Percentiles rank a stretch among this genome's conserved stretches.
phyloP scores from a whole-genome alignment of 2,329 filamentous ascomycete genomes.

The Dichotomopilus funicola region DNA sequence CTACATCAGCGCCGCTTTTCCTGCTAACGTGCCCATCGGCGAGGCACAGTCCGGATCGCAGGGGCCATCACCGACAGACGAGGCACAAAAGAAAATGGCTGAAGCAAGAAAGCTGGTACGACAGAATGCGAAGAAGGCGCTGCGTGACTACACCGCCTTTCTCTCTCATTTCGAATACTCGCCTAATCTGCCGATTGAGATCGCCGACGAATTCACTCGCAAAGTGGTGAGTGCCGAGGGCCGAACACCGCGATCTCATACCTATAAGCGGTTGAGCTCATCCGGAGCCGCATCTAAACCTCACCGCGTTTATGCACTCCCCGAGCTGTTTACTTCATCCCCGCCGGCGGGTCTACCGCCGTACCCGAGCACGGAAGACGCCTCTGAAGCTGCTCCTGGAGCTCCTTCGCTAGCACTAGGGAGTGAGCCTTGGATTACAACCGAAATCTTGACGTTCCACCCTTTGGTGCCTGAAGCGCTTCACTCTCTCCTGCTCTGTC shows the following conservation, averaged over 20 bases:
- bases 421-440: conserved; percentile 26
- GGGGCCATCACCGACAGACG: conserved; percentile 38
- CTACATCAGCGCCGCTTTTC: conserved; percentile 48
- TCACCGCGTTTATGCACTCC: conserved; percentile 41
- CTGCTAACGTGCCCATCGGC: neutral
- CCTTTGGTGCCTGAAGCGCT: conserved; percentile 73
- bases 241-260: conserved; percentile 35
- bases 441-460: conserved; percentile 70
- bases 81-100: conserved; percentile 38
- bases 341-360: conserved; percentile 61
- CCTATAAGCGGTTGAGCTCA: conserved; percentile 13
- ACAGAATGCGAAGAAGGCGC: conserved; percentile 65
- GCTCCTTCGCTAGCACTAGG: conserved; percentile 20
- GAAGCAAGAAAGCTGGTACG: conserved; percentile 65
- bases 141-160: conserved; percentile 68
- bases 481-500: conserved; percentile 70
- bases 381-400: conserved; percentile 24
- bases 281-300: conserved; percentile 14
- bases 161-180: conserved; percentile 73
- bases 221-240: conserved; percentile 50
- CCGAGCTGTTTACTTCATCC: conserved; percentile 63
- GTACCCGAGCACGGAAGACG: conserved; percentile 48
- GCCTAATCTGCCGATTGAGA: conserved; percentile 56
- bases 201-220: conserved; percentile 50
- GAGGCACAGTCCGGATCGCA: neutral